Base-by-base conservation (phyloP, 495 filamentous ascomycete species). In the Xylaria scruposa region DNA sequence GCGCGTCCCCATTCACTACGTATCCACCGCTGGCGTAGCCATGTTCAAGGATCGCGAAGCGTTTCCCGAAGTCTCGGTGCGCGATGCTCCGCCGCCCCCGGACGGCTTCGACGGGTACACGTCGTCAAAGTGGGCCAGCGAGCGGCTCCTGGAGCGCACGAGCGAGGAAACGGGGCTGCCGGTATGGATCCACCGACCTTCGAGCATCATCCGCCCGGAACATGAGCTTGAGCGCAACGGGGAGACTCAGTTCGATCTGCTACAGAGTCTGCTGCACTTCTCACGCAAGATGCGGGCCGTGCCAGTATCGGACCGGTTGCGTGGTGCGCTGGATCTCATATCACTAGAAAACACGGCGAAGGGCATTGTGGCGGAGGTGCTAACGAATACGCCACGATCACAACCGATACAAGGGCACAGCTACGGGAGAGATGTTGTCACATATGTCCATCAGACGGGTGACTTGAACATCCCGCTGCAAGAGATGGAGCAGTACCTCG, bases 121-220 rank as follows among this genome's bases (percentile, higher is more conserved):
- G 29, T 31, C 29, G 29, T 31, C 29, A 3, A 31, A 31, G 29
- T 31, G 29, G 29, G 3, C 29, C 3, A 31, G 29, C 29, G 26
- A 31, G n/a, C n/a, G n/a, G n/a, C n/a, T n/a, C n/a, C n/a, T n/a
- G n/a, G n/a, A n/a, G 21, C 21, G 10, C 53, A 15, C 31, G 1
- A 17, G 36, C 17, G 36, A 10, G 49, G 8, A 1, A 15, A 60
- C 64, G 29, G 24, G 26, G 4, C 8, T 64, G 24, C 26, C n/a
- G 1, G 64, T 71, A 5, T 70, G 33, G 60, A 79, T 79, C 33
- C 71, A 79, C 26, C 75, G 76, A 2, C 77, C 76, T 0, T 75
- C 70, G 13, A 79, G 67, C 8, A 79, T 79, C 47, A 70, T 76
- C 10, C 47, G 47, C 10, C 12, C 47, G 47, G n/a, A 13, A 5